These are phyloP conservation scores for Ophiostoma quercus DNA, from an alignment of 2,329 filamentous ascomycete genomes.

Conservation along the genomic window DNA sequence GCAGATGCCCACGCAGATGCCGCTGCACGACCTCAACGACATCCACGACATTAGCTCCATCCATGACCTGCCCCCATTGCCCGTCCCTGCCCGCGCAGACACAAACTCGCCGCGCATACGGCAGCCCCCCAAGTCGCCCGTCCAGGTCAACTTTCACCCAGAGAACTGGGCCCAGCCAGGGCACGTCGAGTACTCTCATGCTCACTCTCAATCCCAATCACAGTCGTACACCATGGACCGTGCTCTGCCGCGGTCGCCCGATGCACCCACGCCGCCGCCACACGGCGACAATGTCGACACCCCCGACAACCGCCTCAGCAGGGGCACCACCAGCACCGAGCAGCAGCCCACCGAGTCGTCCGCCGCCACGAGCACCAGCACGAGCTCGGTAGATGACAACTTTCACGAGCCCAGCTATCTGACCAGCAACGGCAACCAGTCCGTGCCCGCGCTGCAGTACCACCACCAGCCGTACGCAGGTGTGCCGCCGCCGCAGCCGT, in stretches of 20 bases:
- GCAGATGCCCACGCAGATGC: conserved; percentile 34
- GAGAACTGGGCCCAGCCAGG: conserved; percentile 48
- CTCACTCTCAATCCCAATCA: conserved; percentile 21
- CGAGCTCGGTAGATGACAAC: conserved; percentile 43
- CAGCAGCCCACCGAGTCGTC: conserved; percentile 51
- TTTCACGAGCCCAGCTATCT: background rate
- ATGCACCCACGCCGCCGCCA: conserved; percentile 38
- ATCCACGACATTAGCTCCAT: conserved; percentile 19
- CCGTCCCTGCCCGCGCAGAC: conserved; percentile 26
- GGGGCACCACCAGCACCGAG: conserved; percentile 49
- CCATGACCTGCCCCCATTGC: conserved; percentile 26
- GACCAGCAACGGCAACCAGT: conserved; percentile 41
- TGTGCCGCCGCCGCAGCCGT: conserved; percentile 1
- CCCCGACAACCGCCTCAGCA: conserved; percentile 42
- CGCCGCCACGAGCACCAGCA: conserved; percentile 45
- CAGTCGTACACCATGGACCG: conserved; percentile 1
- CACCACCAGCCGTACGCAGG: conserved; percentile 47
- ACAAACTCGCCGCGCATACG: conserved; percentile 44
- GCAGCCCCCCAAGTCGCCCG: conserved; percentile 51
- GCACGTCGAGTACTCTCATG: too few species aligned
- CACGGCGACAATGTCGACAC: conserved; percentile 27
- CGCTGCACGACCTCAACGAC: conserved; percentile 28
- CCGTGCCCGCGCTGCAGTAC: conserved; percentile 57
- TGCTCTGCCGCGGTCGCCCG: conserved; percentile 35
- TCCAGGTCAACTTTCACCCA: conserved; percentile 49